Conservation (phyloP, 192 early-diverging fungal species). For the Chytriomyces confervae region DNA sequence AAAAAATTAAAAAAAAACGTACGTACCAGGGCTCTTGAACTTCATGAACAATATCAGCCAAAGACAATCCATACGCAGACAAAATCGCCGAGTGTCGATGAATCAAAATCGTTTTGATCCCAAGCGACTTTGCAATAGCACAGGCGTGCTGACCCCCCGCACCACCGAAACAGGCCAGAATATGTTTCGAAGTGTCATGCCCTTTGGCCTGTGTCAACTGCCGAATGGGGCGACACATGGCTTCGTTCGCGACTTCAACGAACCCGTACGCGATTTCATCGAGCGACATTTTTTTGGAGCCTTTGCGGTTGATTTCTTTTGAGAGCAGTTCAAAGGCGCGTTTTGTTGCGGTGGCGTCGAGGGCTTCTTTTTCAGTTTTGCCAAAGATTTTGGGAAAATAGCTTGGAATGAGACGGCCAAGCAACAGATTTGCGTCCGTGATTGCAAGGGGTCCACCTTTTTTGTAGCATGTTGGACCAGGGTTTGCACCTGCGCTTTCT, state of each 20-base stretch:
- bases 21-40: conserved; percentile 76
- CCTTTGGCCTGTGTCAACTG: conserved; percentile 92
- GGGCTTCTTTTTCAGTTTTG: conserved; percentile 74
- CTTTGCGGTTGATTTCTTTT: conserved; percentile 63
- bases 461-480: conserved; percentile 95
- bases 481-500: conserved; percentile 89
- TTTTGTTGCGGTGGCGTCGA: conserved; percentile 71
- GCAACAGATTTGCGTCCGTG: conserved; percentile 91
- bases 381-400: conserved; percentile 98
- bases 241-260: conserved; percentile 93
- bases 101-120: conserved; percentile 84
- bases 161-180: conserved; percentile 92
- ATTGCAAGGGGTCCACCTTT: conserved; percentile 92
- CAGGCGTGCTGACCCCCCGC: conserved; percentile 49
- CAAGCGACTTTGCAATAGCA: conserved; percentile 84
- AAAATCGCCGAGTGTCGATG: conserved; percentile 90
- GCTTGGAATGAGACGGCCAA: conserved; percentile 82
- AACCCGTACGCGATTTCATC: conserved; percentile 95
- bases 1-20: not conserved
- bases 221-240: conserved; percentile 94
- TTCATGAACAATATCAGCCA: conserved; percentile 94
- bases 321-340: conserved; percentile 72
- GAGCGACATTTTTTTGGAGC: conserved; percentile 57
- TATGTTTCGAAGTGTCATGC: conserved; percentile 82
- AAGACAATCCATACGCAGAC: conserved; percentile 88